Base-by-base conservation (phyloP, 345 rosid species). In the Sapria himalayana region DNA sequence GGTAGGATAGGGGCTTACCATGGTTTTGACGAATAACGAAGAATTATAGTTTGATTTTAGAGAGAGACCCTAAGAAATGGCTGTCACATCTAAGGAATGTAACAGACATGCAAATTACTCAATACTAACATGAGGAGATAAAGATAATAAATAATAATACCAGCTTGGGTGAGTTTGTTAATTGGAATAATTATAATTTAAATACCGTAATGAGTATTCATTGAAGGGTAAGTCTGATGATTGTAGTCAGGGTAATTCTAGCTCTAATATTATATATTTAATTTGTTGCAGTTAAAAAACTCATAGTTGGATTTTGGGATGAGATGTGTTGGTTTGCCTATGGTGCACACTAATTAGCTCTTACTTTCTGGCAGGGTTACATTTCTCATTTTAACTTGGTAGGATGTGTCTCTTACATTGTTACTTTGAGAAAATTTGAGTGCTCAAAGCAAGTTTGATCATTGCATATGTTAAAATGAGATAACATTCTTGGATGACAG, bases 131-230 rank as follows among this genome's bases (percentile, higher is more conserved):
- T 3, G 19, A 27, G 23, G 60, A 49, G 41, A 24, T 56, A 50
- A 39, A 50, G 46, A 60, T 31, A 29, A 40, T 25, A 54, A 45
- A 60, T 55, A 60, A 50, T 33, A 40, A 50, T 60, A 45, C 17
- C 7, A 8, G 19, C 22, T 45, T 50, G 37, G 44, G 15, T 7
- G 24, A 41, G 53, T 27, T 33, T 36, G 36, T 33, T 56, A 49
- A 56, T 48, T 51, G 39, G 49, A 51, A 56, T 56, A 37, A 43
- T 45, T 49, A 38, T 46, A 40, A 24, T 55, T 43, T 41, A 40
- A 43, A 47, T 48, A 37, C 55, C 21, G 41, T 48, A 29, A 16
- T 1, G 18, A 33, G 39, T 4, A 45, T 36, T 15, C 31, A 37
- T 24, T 20, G 11, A 38, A 44, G 31, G 36, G 15, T 10, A 19